phyloP scores from a whole-genome alignment of 495 filamentous ascomycete genomes.

The Rhypophila decipiens region DNA sequence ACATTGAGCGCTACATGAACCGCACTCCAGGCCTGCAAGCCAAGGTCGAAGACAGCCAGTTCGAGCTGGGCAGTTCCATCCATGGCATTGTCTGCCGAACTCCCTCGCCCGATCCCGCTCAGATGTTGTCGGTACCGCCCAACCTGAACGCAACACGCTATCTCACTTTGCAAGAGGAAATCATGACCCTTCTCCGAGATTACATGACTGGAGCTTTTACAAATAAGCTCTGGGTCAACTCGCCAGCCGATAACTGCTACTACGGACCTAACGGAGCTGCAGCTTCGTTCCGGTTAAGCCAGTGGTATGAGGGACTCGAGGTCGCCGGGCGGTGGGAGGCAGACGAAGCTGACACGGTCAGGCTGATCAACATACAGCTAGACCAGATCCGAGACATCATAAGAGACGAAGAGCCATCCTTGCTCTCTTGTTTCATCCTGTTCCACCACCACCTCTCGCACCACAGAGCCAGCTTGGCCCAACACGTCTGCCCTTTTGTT shows the following conservation, averaged over 20 bases:
- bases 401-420: constrained; percentile 11
- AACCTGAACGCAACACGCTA: constrained; percentile 22
- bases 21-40: constrained; percentile 15
- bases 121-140: constrained; percentile 15
- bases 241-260: constrained; percentile 6
- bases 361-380: constrained; percentile 14
- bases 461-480: constrained; percentile 2
- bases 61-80: constrained; percentile 15
- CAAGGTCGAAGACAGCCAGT: constrained; percentile 19
- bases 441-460: constrained; percentile 9
- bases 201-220: constrained; percentile 27
- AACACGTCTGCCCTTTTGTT: constrained; percentile 11
- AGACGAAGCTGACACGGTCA: constrained; percentile 8
- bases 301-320: constrained; percentile 13
- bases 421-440: constrained; percentile 11
- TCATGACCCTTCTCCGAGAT: constrained; percentile 24
- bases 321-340: constrained; percentile 9
- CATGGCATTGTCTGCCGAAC: constrained; percentile 27
- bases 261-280: constrained; percentile 9
- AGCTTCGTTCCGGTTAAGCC: constrained; percentile 7
- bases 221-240: constrained; percentile 20
- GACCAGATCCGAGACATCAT: constrained; percentile 14
- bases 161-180: constrained; percentile 22
- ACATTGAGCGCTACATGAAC: constrained; percentile 30
- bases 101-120: constrained; percentile 22